A percentile compares a stretch with the other conserved stretches of the same genome.
These are phyloP conservation scores for Saturnispora sanitii DNA, from an alignment of 805 yeast species.

Conservation along the genomic window DNA sequence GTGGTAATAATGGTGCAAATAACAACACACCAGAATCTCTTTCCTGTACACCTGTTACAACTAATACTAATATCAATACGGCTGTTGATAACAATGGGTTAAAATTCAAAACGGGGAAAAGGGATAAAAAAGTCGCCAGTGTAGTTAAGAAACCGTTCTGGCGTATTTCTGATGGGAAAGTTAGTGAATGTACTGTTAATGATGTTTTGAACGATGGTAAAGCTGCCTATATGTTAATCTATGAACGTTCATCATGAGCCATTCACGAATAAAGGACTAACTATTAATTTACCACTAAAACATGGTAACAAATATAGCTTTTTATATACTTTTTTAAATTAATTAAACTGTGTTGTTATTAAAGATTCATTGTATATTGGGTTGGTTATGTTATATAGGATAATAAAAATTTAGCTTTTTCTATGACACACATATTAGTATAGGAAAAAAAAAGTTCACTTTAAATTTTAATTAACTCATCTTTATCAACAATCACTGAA, in stretches of 20 bases:
- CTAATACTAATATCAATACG: too few species aligned
- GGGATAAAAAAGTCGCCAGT: slow-evolving; percentile 42
- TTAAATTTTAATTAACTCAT: background rate
- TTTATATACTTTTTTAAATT: too few species aligned
- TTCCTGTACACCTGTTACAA: too few species aligned
- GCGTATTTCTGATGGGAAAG: slow-evolving; percentile 73
- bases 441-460: background rate
- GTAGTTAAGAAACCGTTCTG: slow-evolving; percentile 59
- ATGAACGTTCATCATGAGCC: slow-evolving; percentile 33
- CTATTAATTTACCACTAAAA: too few species aligned
- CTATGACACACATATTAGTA: too few species aligned
- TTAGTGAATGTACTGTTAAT: slow-evolving; percentile 47
- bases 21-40: background rate
- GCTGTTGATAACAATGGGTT: background rate
- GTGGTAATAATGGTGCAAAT: background rate
- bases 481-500: slow-evolving; percentile 18
- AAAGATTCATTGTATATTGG: too few species aligned
- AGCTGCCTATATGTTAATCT: slow-evolving; percentile 81
- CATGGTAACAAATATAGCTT: too few species aligned
- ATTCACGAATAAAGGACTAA: too few species aligned
- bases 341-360: too few species aligned
- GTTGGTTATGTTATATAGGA: too few species aligned
- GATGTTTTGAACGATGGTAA: slow-evolving; percentile 59
- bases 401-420: too few species aligned
- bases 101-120: background rate